These are phyloP conservation scores for Diddensiella transvaalensis DNA, from an alignment of 805 yeast genomes.

Conservation along the genomic window DNA sequence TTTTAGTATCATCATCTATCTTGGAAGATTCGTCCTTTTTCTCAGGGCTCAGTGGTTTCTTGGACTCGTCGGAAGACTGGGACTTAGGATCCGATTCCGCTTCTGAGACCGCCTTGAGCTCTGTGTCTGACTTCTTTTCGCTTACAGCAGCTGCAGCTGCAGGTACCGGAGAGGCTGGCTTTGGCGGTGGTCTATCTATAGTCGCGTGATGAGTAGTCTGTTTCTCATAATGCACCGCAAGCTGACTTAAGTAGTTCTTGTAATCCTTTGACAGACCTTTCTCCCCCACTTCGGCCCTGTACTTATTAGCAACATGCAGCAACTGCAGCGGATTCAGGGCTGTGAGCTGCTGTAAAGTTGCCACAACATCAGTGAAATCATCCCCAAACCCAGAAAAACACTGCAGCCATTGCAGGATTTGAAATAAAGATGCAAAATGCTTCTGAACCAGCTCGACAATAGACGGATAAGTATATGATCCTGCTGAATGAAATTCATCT, in stretches of 20 bases:
- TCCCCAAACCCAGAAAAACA: slow-evolving; percentile 69
- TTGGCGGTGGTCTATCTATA: slow-evolving; percentile 15
- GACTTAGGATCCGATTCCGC: neutral
- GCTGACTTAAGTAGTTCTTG: slow-evolving; percentile 41
- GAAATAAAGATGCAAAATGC: slow-evolving; percentile 69
- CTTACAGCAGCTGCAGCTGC: slow-evolving; percentile 5
- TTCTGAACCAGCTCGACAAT: slow-evolving; percentile 60
- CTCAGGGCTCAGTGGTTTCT: too few species aligned
- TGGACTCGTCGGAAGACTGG: neutral
- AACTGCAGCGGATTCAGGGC: slow-evolving; percentile 68
- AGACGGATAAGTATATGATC: slow-evolving; percentile 46
- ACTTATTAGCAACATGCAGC: slow-evolving; percentile 64
- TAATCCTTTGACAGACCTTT: slow-evolving; percentile 55
- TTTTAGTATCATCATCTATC: neutral
- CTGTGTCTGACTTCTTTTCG: neutral
- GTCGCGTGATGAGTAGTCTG: slow-evolving; percentile 22
- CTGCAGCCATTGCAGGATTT: slow-evolving; percentile 87
- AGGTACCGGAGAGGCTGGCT: neutral
- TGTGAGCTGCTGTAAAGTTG: slow-evolving; percentile 54
- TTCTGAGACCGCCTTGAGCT: neutral
- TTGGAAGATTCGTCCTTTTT: neutral
- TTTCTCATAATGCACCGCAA: slow-evolving; percentile 31
- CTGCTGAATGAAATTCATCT: slow-evolving; percentile 23
- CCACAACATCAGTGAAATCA: slow-evolving; percentile 38
- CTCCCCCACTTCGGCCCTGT: slow-evolving; percentile 83